phyloP scores from a whole-genome alignment of 495 filamentous ascomycete species.

The Aspergillus conjunctus region DNA sequence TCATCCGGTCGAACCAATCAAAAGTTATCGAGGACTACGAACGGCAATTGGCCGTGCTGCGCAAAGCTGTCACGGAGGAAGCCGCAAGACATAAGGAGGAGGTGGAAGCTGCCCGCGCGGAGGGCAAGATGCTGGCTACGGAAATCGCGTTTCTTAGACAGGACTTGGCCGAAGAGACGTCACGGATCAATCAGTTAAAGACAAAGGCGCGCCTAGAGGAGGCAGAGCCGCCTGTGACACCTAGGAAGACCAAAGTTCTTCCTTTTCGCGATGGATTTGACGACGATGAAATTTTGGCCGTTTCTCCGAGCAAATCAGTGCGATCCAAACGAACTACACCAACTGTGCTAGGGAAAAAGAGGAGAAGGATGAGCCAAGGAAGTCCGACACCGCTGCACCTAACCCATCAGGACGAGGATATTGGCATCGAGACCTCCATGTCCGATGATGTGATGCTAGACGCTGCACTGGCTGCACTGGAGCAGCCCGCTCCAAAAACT shows the following conservation, averaged over 20 bases:
- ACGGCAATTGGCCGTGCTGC: constrained; percentile 49
- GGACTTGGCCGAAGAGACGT: constrained; percentile 61
- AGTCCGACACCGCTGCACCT: constrained; percentile 58
- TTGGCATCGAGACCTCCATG: constrained; percentile 27
- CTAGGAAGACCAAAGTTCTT: constrained; percentile 57
- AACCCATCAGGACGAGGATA: constrained; percentile 41
- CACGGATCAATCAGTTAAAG: constrained; percentile 51
- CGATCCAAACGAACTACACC: constrained; percentile 58
- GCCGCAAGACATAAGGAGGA: constrained; percentile 56
- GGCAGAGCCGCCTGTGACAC: constrained; percentile 52
- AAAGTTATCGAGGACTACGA: constrained; percentile 60
- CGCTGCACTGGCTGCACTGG: background rate
- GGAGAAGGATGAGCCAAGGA: constrained; percentile 56
- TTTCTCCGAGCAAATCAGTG: constrained; percentile 59
- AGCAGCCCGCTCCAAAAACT: constrained; percentile 4
- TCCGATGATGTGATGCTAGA: constrained; percentile 28
- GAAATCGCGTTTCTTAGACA: constrained; percentile 67
- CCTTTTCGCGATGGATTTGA: constrained; percentile 72
- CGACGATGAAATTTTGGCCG: constrained; percentile 64
- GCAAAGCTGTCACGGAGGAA: constrained; percentile 58
- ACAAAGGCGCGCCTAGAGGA: constrained; percentile 42
- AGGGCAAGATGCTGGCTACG: constrained; percentile 62
- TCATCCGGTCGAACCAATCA: constrained; percentile 64
- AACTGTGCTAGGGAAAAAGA: constrained; percentile 63
- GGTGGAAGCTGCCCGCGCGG: constrained; percentile 55